Conservation (phyloP, 1,284 basidiomycete species). For the Agaricales sp. region DNA sequence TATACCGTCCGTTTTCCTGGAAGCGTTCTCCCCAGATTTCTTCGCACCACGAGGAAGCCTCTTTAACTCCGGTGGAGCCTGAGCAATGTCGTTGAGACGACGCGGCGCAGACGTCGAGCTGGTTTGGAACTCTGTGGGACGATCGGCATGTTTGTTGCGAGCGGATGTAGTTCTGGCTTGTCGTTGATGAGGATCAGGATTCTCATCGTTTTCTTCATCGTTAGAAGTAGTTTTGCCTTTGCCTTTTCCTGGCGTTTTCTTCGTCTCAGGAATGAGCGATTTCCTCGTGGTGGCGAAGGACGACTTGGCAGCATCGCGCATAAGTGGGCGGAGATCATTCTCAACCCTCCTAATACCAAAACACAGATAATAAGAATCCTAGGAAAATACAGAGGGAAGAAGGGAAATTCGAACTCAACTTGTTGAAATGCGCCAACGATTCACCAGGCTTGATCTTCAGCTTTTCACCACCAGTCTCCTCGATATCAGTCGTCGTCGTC, state of each 20-base stretch:
- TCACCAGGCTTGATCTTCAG: constrained; percentile 55
- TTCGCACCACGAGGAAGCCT: constrained; percentile 26
- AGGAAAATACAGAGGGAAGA: no score
- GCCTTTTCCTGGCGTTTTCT: constrained; percentile 11
- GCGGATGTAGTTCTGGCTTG: constrained; percentile 8
- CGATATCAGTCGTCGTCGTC: constrained; percentile 14
- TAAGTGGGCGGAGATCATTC: constrained; percentile 50
- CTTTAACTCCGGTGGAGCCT: constrained; percentile 19
- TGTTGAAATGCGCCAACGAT: constrained; percentile 63
- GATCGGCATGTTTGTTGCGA: constrained; percentile 18
- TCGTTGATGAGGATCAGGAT: constrained; percentile 1
- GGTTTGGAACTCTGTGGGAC: constrained; percentile 44
- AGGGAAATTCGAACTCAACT: constrained; percentile 25
- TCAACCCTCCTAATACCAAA: constrained; percentile 56
- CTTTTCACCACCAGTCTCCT: constrained; percentile 12
- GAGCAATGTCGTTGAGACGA: constrained; percentile 60
- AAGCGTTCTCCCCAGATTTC: constrained; percentile 12
- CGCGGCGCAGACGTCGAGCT: constrained; percentile 46
- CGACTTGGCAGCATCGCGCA: constrained; percentile 48
- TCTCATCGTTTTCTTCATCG: neutral
- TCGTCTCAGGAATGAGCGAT: constrained; percentile 24
- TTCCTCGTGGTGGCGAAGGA: constrained; percentile 42
- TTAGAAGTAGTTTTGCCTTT: constrained; percentile 11
- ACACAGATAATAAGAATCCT: no score
- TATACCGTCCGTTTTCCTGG: constrained; percentile 35